Conservation (phyloP, 192 early-diverging fungal species). For the Jimgerdemannia lactiflua region DNA sequence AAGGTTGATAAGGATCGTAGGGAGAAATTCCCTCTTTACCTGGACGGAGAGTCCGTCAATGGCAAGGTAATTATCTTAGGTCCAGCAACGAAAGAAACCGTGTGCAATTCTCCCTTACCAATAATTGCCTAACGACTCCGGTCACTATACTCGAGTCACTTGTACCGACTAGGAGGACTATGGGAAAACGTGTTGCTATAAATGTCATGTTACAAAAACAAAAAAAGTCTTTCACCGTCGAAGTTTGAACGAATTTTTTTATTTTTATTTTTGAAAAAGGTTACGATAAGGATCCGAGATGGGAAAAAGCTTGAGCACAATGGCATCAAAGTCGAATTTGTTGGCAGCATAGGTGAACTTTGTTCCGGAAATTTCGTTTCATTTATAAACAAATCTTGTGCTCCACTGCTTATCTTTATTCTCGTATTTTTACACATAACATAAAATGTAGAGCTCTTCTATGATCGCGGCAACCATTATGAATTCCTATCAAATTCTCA, state of each 20-base stretch:
- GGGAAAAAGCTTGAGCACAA: slow-evolving; percentile 97
- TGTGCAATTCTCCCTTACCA: neutral
- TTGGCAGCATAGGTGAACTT: slow-evolving; percentile 89
- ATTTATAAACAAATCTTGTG: slow-evolving; percentile 8
- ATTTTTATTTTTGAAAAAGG: slow-evolving; percentile 33
- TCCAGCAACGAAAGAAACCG: neutral
- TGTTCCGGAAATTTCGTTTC: neutral
- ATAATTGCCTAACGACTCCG: too few species aligned
- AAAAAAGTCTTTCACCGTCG: neutral
- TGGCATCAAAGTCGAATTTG: slow-evolving; percentile 98
- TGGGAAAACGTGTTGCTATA: neutral
- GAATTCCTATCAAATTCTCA: slow-evolving; percentile 93
- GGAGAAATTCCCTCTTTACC: slow-evolving; percentile 90
- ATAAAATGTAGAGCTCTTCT: slow-evolving; percentile 77
- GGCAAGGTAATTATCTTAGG: slow-evolving; percentile 72
- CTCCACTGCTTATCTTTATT: neutral
- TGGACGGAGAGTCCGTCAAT: slow-evolving; percentile 92
- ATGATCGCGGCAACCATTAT: slow-evolving; percentile 92
- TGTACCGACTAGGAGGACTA: neutral
- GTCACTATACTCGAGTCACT: too few species aligned
- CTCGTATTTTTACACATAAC: too few species aligned
- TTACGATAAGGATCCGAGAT: slow-evolving; percentile 74
- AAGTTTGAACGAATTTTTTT: too few species aligned
- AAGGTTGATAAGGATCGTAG: slow-evolving; percentile 92
- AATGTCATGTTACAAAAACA: slow-evolving; percentile 3